phyloP scores from a whole-genome alignment of 345 rosid species.

The Populus ilicifolia region DNA sequence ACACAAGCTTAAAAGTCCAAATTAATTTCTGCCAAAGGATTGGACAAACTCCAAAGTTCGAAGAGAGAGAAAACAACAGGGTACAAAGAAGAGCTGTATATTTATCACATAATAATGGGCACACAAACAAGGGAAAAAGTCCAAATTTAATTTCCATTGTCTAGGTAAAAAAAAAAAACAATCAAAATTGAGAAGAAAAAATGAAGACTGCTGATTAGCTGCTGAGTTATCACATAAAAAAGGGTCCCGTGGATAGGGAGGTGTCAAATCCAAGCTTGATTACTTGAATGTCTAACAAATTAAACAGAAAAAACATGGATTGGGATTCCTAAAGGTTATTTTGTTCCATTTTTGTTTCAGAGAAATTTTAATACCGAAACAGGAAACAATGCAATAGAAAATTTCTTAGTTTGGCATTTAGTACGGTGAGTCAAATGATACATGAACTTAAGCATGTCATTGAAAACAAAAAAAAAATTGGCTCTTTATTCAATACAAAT shows the following conservation, averaged over 20 bases:
- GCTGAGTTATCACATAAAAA: background rate
- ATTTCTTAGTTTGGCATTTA: background rate
- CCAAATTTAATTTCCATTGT: background rate
- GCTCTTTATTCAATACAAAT: background rate
- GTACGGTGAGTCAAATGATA: background rate
- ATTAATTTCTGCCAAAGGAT: background rate
- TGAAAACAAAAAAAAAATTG: background rate
- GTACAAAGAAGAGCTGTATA: background rate
- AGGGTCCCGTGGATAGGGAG: background rate
- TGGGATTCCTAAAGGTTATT: background rate
- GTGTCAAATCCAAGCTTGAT: background rate
- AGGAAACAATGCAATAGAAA: background rate
- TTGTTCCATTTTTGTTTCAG: background rate
- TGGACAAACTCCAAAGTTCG: background rate
- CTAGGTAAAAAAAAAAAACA: background rate
- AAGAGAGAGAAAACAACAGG: background rate
- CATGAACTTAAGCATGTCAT: background rate
- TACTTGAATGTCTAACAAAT: background rate
- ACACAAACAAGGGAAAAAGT: background rate
- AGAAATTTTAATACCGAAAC: background rate
- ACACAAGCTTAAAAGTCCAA: background rate
- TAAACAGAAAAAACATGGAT: background rate
- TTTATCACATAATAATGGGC: background rate
- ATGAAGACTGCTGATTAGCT: background rate
- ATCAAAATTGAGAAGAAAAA: background rate